These are phyloP conservation scores for Paramyrothecium roridum DNA, from an alignment of 2,329 filamentous ascomycete genomes.

Conservation along the genomic window DNA sequence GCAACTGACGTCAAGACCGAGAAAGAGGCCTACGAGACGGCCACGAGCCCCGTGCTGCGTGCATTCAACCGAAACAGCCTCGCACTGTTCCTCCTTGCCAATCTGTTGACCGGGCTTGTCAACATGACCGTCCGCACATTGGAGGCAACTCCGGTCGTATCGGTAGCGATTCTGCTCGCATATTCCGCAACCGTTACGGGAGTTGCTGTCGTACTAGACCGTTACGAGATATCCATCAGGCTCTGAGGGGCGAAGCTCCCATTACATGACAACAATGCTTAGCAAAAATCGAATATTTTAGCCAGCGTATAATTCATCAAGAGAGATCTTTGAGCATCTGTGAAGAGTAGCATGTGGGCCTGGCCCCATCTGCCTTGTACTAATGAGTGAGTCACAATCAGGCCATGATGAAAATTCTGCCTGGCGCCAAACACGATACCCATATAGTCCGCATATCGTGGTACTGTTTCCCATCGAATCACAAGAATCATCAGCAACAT, in stretches of 20 bases:
- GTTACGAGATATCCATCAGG: conserved; percentile 67
- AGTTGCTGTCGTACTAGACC: conserved; percentile 65
- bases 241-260: conserved; percentile 38
- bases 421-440: no score
- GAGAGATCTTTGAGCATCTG: not conserved
- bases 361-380: not conserved
- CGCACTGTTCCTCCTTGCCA: conserved; percentile 80
- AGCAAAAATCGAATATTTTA: not conserved
- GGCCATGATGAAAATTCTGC: no score
- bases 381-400: no score
- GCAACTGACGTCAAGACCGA: conserved; percentile 55
- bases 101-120: conserved; percentile 82
- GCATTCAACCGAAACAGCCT: conserved; percentile 89
- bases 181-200: conserved; percentile 69
- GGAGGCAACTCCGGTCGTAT: conserved; percentile 58
- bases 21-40: conserved; percentile 58
- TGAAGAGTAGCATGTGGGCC: not conserved
- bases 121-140: conserved; percentile 86
- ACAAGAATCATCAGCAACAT: no score
- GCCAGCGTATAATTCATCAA: not conserved
- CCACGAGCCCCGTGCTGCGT: conserved; percentile 77
- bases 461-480: no score
- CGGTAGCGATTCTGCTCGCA: conserved; percentile 71
- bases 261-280: not conserved
- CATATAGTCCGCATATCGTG: no score